Base-by-base conservation (phyloP, 441 rosid genomes). In the Eutrema salsugineum region DNA sequence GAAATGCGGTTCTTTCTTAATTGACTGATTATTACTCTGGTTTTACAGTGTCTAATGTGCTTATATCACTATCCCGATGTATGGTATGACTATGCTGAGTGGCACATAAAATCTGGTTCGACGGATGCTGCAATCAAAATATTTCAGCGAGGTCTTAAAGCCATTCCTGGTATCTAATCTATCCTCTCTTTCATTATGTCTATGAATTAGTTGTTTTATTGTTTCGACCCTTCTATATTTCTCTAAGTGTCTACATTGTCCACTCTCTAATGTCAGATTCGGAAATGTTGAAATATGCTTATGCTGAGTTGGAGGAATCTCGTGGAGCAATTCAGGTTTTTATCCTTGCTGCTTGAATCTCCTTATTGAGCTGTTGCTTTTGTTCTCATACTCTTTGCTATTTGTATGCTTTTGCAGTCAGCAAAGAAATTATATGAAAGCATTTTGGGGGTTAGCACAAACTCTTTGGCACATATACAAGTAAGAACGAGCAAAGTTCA, bases 31-130 rank as follows among this genome's bases (percentile, higher is more conserved):
- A 49, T 42, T 77, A 47, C 32, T 58, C 40, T 73, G 80, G 39
- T 61, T 78, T 63, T 68, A 47, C 89, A 93, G 98, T 88, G 98
- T 84, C 82, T 95, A 76, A 92, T 92, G 96, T 92, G 89, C 81
- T 81, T 95, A 70, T 91, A 89, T 81, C 98, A 95, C 84, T 95
- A 91, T 77, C 97, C 96, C 68, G 94, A 91, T 80, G 81, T 86
- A 78, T 95, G 97, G 99, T 87, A 91, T 80, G 96, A 95, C 82
- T 95, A 89, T 85, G 98, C 97, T 68, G 87, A 84, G 10, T 95
- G 99, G 98, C 94, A 89, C 76, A 85, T 90, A 58, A 92, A 91
- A 86, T 79, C 81, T 86, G 98, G 99, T 66, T 82, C 93, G 32
- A 62, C 82, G 36, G 99, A 95, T 81, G 86, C 94, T 68, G 98